Base-by-base conservation (phyloP, 2,329 filamentous ascomycete genomes). In the Calonectria pseudoreteaudii region DNA sequence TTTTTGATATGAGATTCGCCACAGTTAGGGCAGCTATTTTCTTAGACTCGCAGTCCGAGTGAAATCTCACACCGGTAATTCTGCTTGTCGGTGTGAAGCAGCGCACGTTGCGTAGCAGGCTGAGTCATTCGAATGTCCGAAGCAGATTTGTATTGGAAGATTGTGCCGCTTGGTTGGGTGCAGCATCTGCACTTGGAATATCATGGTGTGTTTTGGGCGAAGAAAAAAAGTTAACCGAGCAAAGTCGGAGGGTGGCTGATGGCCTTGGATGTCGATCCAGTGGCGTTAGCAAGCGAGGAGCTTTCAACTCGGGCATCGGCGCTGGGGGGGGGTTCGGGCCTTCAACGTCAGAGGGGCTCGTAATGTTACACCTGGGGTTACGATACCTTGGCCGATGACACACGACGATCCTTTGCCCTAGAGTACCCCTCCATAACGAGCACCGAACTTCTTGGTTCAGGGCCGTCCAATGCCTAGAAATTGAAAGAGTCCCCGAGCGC, bases 401-500 rank as follows among this genome's bases (percentile, higher is more conserved):
- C 49, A 73, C 36, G 41, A 62, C 34, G 52, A 67, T 70, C 53
- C 31, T 26, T 41, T 41, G 23, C 68, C 4, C 30, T 20, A 53
- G 36, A 62, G 34, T 11, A 26, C 44, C 34, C 49, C 47, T 70
- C 56, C 60, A 49, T 47, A 52, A 13, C 28, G 13, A 58, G 26
- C 18, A 23, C 38, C 50, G 20, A 58, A 28, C 49, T 60, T 41
- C 34, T 62, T 38, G 56, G 56, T 62, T 62, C 56, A 13, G 36
- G 14, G 34, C 28, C 16, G 72, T 44, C 47, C 49, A 50, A 52
- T 38, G 41, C 50, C 64, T 44, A 44, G 44, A 58, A 68, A 41
- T 47, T 75, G 71, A 41, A 49, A 26, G 64, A 66, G 72, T 68
- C 70, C 49, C 30, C 62, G 53, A 72, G 71, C 60, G 69, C 66